A percentile compares a stretch with the other conserved stretches of the same genome.
Evolutionary conservation across 495 filamentous ascomycete genomes (phyloP).

Genomic region (Lophium mytilinum): DNA sequence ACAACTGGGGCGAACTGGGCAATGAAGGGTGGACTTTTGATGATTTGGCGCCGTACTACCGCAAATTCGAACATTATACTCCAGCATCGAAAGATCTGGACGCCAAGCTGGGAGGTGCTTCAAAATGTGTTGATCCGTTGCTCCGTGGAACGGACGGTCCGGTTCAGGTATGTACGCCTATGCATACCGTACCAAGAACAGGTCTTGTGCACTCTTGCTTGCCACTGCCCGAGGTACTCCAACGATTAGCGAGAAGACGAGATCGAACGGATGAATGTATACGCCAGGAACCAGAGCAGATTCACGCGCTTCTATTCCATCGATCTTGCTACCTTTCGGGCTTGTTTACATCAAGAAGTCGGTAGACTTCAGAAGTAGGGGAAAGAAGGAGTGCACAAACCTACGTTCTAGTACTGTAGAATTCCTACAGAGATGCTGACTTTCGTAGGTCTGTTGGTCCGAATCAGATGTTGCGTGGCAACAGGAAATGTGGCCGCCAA

Average conservation of each 20-base stretch:
- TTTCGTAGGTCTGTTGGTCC: slow-evolving; percentile 12
- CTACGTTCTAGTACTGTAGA: background rate
- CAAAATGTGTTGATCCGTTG: slow-evolving; percentile 12
- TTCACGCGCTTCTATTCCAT: no score
- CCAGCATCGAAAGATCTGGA: slow-evolving; percentile 30
- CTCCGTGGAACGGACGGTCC: slow-evolving; percentile 16
- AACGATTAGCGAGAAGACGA: no score
- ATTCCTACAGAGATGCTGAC: background rate
- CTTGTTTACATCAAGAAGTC: no score
- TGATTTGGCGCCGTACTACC: slow-evolving; percentile 40
- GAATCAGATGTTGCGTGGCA: slow-evolving; percentile 13
- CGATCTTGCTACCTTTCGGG: no score
- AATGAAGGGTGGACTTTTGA: slow-evolving; percentile 48
- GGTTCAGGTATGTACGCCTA: slow-evolving; percentile 8
- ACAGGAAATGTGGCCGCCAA: slow-evolving; percentile 15
- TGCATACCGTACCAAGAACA: background rate
- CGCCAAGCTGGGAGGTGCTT: slow-evolving; percentile 12
- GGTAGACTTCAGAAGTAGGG: no score
- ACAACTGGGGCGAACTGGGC: slow-evolving; percentile 48
- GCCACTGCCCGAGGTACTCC: no score
- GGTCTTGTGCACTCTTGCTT: no score
- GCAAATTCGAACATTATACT: slow-evolving; percentile 38
- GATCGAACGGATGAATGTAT: no score
- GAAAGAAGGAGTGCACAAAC: no score
- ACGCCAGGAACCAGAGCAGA: no score